Evolutionary conservation across 2,329 filamentous ascomycete species (phyloP).

Genomic region (Botrytis fabae): DNA sequence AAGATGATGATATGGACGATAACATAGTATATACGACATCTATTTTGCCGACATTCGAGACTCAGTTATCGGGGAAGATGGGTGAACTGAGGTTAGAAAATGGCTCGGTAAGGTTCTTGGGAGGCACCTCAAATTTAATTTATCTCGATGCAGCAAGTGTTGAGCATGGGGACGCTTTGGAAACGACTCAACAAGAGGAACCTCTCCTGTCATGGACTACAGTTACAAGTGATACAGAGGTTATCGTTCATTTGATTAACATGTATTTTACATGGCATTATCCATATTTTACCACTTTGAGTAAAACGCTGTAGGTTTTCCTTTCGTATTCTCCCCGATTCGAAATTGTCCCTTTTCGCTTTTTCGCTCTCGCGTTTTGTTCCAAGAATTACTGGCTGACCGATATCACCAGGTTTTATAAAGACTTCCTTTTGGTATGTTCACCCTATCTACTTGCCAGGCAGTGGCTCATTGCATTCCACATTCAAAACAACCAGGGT

Average conservation of each 20-base stretch:
- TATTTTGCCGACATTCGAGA: constrained; percentile 55
- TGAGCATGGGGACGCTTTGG: constrained; percentile 39
- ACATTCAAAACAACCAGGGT: background rate
- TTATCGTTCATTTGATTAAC: constrained; percentile 85
- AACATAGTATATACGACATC: constrained; percentile 45
- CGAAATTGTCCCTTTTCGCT: background rate
- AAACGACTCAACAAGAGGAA: constrained; percentile 48
- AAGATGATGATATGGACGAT: constrained; percentile 47
- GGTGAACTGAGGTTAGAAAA: constrained; percentile 85
- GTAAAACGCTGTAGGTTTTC: constrained; percentile 62
- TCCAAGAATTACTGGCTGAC: background rate
- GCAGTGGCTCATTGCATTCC: background rate
- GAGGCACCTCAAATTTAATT: constrained; percentile 90
- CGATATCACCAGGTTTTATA: constrained; percentile 59
- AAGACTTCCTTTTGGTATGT: constrained; percentile 56
- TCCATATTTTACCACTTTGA: constrained; percentile 89
- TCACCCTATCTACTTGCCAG: background rate
- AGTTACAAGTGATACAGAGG: constrained; percentile 75
- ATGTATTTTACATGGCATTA: constrained; percentile 99
- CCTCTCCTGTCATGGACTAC: constrained; percentile 84
- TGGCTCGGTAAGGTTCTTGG: constrained; percentile 85
- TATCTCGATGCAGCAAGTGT: constrained; percentile 62
- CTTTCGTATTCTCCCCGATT: background rate
- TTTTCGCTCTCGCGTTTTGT: background rate
- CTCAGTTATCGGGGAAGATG: constrained; percentile 88